Conservation (phyloP, 495 filamentous ascomycete genomes). For the Xylaria curta region DNA sequence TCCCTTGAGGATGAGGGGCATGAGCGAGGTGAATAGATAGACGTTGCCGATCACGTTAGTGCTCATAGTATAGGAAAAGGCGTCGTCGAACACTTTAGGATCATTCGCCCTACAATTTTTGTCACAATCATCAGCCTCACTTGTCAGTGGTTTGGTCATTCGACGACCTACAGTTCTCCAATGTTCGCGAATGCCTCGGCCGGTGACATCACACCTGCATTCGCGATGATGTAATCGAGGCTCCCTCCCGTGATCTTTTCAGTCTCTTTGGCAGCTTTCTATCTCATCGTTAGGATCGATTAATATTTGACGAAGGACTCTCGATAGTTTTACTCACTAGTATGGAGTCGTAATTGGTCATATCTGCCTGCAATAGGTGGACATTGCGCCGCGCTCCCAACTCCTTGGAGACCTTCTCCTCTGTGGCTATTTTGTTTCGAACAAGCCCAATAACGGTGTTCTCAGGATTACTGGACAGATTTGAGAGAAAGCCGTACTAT, state of each 20-base stretch:
- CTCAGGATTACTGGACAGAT: neutral
- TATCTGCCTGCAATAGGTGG: conserved; percentile 53
- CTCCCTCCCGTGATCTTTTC: conserved; percentile 45
- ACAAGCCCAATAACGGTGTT: neutral
- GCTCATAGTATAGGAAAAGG: conserved; percentile 38
- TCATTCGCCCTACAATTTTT: conserved; percentile 16
- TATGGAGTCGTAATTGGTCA: conserved; percentile 41
- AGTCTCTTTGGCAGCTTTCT: conserved; percentile 39
- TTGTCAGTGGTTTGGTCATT: neutral
- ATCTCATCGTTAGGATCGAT: neutral
- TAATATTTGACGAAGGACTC: neutral
- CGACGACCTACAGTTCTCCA: conserved; percentile 31
- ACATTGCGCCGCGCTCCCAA: conserved; percentile 44
- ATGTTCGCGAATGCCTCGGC: conserved; percentile 27
- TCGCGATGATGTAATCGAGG: conserved; percentile 62
- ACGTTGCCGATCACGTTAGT: conserved; percentile 57
- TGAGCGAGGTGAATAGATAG: conserved; percentile 56
- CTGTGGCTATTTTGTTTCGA: neutral
- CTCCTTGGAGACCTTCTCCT: conserved; percentile 1
- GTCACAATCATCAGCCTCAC: neutral
- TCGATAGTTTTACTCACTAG: neutral
- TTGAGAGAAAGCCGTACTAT: neutral
- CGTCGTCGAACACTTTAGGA: conserved; percentile 39
- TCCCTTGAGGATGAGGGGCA: conserved; percentile 55
- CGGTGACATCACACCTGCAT: conserved; percentile 44